Evolutionary conservation across 2,329 filamentous ascomycete species (phyloP).

Genomic region (Fusarium sp.): DNA sequence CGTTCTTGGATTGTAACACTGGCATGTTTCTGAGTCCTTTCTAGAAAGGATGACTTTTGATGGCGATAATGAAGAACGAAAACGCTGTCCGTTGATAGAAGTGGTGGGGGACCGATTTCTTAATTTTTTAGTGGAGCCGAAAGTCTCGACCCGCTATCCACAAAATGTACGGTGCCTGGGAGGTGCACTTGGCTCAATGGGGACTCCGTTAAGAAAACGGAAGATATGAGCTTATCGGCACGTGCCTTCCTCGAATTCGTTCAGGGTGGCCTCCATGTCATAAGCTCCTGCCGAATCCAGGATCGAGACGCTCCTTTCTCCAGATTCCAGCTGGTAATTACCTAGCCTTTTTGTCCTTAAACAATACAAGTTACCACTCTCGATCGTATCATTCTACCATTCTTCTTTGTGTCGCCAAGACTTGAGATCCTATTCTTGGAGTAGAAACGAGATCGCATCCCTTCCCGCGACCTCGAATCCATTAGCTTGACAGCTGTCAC

Average conservation of each 20-base stretch:
- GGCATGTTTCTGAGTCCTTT: constrained; percentile 60
- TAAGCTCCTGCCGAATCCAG: constrained; percentile 49
- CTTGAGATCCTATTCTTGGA: constrained; percentile 6
- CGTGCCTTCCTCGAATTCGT: constrained; percentile 39
- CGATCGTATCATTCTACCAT: constrained; percentile 22
- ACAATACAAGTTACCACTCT: constrained; percentile 38
- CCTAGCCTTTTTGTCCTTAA: constrained; percentile 33
- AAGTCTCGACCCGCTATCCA: constrained; percentile 24
- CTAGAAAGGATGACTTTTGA: constrained; percentile 24
- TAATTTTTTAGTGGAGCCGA: constrained; percentile 49
- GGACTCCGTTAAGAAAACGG: constrained; percentile 13
- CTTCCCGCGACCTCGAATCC: constrained; percentile 21
- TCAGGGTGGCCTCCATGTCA: constrained; percentile 42
- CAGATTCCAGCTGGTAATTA: constrained; percentile 34
- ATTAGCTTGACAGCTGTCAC: constrained; percentile 45
- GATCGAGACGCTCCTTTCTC: constrained; percentile 48
- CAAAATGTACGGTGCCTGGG: constrained; percentile 8
- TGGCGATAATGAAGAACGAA: constrained; percentile 29
- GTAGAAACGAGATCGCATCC: constrained; percentile 17
- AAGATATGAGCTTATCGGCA: constrained; percentile 43
- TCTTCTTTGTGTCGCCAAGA: constrained; percentile 7
- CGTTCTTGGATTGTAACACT: constrained; percentile 60
- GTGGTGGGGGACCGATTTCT: constrained; percentile 47
- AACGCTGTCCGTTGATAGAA: constrained; percentile 40
- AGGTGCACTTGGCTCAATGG: constrained; percentile 18